Evolutionary conservation across 2,329 filamentous ascomycete genomes (phyloP).

Genomic region (Cadophora malorum): DNA sequence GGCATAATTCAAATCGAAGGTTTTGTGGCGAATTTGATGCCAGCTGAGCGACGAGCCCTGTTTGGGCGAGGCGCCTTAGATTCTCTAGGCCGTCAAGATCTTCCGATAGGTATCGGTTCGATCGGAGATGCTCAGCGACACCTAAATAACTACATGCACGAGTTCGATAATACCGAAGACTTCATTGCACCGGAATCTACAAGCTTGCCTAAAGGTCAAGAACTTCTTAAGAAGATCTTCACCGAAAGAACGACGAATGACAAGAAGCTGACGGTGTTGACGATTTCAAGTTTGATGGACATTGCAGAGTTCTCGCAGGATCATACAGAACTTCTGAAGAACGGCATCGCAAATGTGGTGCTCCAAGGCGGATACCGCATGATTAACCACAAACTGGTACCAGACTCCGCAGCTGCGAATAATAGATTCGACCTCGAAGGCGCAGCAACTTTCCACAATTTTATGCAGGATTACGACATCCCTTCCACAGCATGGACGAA

Average conservation of each 20-base stretch:
- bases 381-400: slow-evolving; percentile 19
- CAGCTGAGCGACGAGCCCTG: slow-evolving; percentile 33
- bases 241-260: slow-evolving; percentile 25
- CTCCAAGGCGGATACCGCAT: slow-evolving; percentile 40
- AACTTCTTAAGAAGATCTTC: slow-evolving; percentile 31
- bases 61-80: slow-evolving; percentile 40
- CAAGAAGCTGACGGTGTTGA: slow-evolving; percentile 38
- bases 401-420: slow-evolving; percentile 34
- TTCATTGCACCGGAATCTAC: slow-evolving; percentile 34
- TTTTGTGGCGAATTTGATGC: slow-evolving; percentile 41
- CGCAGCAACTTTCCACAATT: slow-evolving; percentile 35
- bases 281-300: slow-evolving; percentile 41
- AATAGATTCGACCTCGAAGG: slow-evolving; percentile 38
- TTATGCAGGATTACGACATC: slow-evolving; percentile 32
- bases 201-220: slow-evolving; percentile 25
- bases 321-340: slow-evolving; percentile 26
- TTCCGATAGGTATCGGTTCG: slow-evolving; percentile 38
- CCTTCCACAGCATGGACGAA: slow-evolving; percentile 40
- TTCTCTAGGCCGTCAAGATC: slow-evolving; percentile 31
- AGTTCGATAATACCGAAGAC: slow-evolving; percentile 34
- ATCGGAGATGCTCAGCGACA: slow-evolving; percentile 24
- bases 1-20: slow-evolving; percentile 39
- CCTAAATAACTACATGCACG: slow-evolving; percentile 26
- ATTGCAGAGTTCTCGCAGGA: slow-evolving; percentile 33
- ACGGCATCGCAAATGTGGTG: slow-evolving; percentile 31